Conservation (phyloP, 1,139 yeast species). For the Pichia inconspicua region DNA sequence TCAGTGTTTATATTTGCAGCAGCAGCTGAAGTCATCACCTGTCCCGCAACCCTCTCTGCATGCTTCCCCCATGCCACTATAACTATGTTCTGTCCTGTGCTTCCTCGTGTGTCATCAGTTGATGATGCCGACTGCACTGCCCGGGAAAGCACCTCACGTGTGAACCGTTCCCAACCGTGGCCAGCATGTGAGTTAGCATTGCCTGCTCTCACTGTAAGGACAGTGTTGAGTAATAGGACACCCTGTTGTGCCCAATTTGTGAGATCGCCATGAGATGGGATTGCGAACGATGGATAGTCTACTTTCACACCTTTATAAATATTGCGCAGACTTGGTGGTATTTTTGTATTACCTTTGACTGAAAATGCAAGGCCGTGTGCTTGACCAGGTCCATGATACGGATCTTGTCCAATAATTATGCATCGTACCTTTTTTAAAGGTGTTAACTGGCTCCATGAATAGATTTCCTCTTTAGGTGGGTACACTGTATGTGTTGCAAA, state of each 20-base stretch:
- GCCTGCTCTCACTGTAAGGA: constrained; percentile 88
- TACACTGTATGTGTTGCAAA: constrained; percentile 40
- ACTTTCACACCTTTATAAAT: constrained; percentile 71
- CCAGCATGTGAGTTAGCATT: constrained; percentile 88
- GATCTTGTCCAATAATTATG: constrained; percentile 89
- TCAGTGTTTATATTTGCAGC: background rate
- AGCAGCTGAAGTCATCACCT: background rate
- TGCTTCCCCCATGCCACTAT: constrained; percentile 93
- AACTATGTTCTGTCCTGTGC: constrained; percentile 20
- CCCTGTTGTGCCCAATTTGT: constrained; percentile 87
- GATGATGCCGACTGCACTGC: constrained; percentile 9
- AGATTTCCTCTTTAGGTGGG: constrained; percentile 73
- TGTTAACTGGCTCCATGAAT: constrained; percentile 87
- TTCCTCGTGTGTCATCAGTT: constrained; percentile 40
- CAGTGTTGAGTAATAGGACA: constrained; percentile 78
- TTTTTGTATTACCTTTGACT: constrained; percentile 66
- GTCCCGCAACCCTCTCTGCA: constrained; percentile 50
- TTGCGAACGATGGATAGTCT: constrained; percentile 65
- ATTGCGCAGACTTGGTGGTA: constrained; percentile 88
- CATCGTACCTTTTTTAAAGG: constrained; percentile 72
- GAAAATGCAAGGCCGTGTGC: constrained; percentile 97
- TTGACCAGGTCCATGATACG: constrained; percentile 85
- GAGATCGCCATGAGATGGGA: constrained; percentile 60
- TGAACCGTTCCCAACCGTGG: constrained; percentile 90
- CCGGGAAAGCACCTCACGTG: constrained; percentile 51